phyloP scores from a whole-genome alignment of 345 rosid genomes.

The Euphorbia tirucalli region DNA sequence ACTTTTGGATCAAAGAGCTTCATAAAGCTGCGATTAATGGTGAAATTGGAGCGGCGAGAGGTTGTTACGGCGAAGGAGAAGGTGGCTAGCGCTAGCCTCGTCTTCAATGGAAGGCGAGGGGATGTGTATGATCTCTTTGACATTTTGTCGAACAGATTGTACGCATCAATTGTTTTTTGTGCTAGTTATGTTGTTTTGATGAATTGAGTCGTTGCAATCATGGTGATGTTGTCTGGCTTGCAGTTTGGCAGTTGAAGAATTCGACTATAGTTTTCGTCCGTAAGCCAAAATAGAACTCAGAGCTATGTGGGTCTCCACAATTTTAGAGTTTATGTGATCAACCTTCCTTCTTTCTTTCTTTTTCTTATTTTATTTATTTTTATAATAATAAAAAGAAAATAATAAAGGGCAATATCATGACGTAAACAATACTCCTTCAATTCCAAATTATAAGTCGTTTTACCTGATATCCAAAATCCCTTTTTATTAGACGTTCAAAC shows the following conservation, averaged over 20 bases:
- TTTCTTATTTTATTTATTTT: too few species aligned
- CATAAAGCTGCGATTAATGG: slow-evolving; percentile 1
- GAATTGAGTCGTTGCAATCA: neutral
- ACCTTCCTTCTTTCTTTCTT: neutral
- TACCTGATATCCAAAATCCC: too few species aligned
- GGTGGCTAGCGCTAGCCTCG: neutral
- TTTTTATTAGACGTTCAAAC: too few species aligned
- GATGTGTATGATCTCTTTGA: neutral
- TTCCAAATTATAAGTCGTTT: too few species aligned
- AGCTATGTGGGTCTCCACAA: neutral
- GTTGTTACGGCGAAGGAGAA: neutral
- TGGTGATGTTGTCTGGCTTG: neutral
- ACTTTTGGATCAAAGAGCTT: neutral
- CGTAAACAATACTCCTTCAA: too few species aligned
- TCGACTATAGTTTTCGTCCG: neutral
- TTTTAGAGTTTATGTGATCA: neutral
- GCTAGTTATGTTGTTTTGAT: neutral
- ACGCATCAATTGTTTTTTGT: neutral
- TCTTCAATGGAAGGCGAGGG: slow-evolving; percentile 4
- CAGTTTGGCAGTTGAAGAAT: neutral
- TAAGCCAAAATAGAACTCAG: too few species aligned
- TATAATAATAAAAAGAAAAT: too few species aligned
- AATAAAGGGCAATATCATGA: too few species aligned
- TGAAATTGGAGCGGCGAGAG: neutral
- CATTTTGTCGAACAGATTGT: neutral